A percentile compares a stretch with the other conserved stretches of the same genome.
phyloP scores from a whole-genome alignment of 345 rosid species.

The Eucalyptus microcorys region DNA sequence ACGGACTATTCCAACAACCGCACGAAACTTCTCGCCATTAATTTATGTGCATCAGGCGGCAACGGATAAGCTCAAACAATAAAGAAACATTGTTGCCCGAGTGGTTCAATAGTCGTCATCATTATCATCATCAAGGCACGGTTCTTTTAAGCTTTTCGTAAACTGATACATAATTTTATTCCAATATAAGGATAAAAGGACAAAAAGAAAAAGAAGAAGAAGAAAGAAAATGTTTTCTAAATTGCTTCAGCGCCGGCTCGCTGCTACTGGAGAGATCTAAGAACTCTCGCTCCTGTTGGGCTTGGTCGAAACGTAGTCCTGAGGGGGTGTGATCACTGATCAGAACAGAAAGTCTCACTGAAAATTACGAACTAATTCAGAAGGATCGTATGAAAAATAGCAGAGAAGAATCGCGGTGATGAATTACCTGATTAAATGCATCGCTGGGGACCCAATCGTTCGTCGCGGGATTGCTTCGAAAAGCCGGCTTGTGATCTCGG shows the following conservation, averaged over 20 bases:
- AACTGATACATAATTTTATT: background rate
- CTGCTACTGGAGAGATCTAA: background rate
- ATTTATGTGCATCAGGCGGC: background rate
- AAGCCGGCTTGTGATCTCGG: background rate
- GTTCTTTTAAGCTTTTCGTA: background rate
- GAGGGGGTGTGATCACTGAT: background rate
- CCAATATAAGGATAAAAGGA: background rate
- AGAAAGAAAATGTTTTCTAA: background rate
- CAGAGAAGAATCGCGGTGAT: background rate
- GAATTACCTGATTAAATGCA: conserved; percentile 17
- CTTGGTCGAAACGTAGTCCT: conserved; percentile 29
- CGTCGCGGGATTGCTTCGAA: conserved; percentile 58
- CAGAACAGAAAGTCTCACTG: background rate
- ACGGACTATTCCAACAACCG: background rate
- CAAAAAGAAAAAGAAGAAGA: background rate
- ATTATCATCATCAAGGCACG: background rate
- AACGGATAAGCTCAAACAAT: background rate
- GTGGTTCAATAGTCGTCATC: background rate
- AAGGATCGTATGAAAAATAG: background rate
- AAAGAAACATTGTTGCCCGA: background rate
- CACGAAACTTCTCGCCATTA: background rate
- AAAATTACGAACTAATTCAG: background rate
- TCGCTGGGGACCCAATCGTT: conserved; percentile 54
- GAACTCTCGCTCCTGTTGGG: conserved; percentile 52
- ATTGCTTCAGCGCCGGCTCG: background rate